A percentile compares a stretch with the other conserved stretches of the same genome.
These are phyloP conservation scores for Oryza nivara DNA, from an alignment of 176 grass and related monocot species.

Conservation along the genomic window DNA sequence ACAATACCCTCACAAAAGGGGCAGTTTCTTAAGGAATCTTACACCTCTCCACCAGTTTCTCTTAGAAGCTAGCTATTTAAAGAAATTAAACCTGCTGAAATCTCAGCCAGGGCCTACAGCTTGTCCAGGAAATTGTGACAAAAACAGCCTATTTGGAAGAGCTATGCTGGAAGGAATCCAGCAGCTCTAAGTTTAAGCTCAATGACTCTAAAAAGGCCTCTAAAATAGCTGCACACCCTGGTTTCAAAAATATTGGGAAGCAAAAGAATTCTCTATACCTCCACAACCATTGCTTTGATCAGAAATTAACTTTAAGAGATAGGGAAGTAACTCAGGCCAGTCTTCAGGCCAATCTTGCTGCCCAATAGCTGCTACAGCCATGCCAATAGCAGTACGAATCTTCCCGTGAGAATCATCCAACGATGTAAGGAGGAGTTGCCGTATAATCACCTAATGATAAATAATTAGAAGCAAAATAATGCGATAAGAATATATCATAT, in stretches of 20 bases:
- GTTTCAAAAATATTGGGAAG: constrained; percentile 18
- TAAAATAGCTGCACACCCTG: background rate
- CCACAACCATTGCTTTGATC: constrained; percentile 74
- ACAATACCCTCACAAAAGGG: background rate
- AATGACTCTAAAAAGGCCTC: constrained; percentile 19
- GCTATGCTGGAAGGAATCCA: background rate
- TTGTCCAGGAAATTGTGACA: background rate
- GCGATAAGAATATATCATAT: constrained; percentile 4
- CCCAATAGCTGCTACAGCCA: constrained; percentile 88
- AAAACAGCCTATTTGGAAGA: constrained; percentile 9
- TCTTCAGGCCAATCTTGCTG: constrained; percentile 97
- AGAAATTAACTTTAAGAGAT: constrained; percentile 85
- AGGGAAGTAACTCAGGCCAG: constrained; percentile 88
- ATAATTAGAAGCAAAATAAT: constrained; percentile 2
- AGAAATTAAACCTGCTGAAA: background rate
- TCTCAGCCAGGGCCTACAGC: background rate
- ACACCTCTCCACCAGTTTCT: background rate
- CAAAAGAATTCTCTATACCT: constrained; percentile 58
- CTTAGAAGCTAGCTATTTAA: constrained; percentile 19
- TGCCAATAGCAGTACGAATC: constrained; percentile 88
- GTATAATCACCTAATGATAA: constrained; percentile 63
- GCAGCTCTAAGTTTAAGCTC: background rate
- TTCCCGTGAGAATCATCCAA: constrained; percentile 86
- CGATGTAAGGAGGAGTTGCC: constrained; percentile 79
- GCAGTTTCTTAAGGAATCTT: background rate